phyloP scores from a whole-genome alignment of 2,329 filamentous ascomycete species.

The Juglanconis sp. region DNA sequence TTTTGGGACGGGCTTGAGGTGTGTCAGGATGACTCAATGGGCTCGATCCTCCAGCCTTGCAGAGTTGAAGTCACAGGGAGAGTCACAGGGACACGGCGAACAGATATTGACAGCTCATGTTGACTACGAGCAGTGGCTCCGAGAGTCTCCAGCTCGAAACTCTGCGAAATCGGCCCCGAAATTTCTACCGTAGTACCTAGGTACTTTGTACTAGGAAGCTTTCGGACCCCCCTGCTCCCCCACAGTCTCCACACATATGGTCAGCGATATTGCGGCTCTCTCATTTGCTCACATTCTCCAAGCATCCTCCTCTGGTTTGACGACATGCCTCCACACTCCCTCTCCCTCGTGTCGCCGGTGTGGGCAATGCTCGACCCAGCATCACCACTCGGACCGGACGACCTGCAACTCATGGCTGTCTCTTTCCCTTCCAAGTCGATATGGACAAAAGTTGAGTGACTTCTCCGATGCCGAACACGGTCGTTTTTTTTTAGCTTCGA shows the following conservation, averaged over 20 bases:
- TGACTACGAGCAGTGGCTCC: background rate
- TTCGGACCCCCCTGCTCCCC: background rate
- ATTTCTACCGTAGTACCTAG: background rate
- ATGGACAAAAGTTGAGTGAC: no score
- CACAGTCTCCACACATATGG: constrained; percentile 1
- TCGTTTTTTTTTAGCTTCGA: no score
- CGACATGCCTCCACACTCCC: no score
- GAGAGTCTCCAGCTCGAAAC: constrained; percentile 4
- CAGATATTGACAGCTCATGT: background rate
- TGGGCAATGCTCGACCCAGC: no score
- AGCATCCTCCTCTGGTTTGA: background rate
- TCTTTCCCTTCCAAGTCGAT: no score
- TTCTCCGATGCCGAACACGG: no score
- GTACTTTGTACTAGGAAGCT: no score
- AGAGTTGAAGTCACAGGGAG: constrained; percentile 27
- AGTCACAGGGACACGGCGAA: constrained; percentile 26
- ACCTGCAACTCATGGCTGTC: no score
- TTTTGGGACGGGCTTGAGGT: background rate
- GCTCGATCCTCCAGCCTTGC: constrained; percentile 11
- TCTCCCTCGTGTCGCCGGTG: no score
- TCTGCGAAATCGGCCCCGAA: constrained; percentile 18
- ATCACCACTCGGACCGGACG: no score
- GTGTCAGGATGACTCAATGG: constrained; percentile 20
- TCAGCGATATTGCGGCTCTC: background rate
- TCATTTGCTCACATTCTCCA: background rate